These are phyloP conservation scores for Paramecium caudatum DNA, from an alignment of 73 alveolate genomes.

Conservation along the genomic window DNA sequence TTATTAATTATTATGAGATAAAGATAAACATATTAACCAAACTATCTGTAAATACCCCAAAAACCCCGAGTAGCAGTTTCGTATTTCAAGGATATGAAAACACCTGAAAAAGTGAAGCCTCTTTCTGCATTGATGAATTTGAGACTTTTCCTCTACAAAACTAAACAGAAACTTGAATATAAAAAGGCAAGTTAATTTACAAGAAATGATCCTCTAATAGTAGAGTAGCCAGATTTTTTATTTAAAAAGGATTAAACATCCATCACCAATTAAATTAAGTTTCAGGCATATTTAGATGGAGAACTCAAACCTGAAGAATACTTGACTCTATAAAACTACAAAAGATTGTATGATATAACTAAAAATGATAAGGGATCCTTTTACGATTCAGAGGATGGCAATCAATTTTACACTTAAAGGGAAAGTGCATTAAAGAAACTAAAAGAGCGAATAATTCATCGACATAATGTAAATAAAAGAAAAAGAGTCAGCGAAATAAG, in stretches of 20 bases:
- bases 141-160: slow-evolving; percentile 37
- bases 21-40: slow-evolving; percentile 16
- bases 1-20: not conserved
- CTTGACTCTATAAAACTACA: slow-evolving; percentile 9
- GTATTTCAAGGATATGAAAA: not conserved
- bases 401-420: not conserved
- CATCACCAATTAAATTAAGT: not conserved
- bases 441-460: slow-evolving; percentile 53
- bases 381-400: not conserved
- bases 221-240: slow-evolving; percentile 17
- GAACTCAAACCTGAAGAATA: slow-evolving; percentile 38
- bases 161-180: slow-evolving; percentile 33
- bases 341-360: not conserved
- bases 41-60: not conserved
- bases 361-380: slow-evolving; percentile 37
- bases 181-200: slow-evolving; percentile 12
- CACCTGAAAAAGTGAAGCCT: slow-evolving; percentile 28
- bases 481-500: slow-evolving; percentile 46
- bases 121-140: not conserved
- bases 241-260: not conserved
- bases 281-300: slow-evolving; percentile 63
- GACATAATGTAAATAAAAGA: slow-evolving; percentile 22
- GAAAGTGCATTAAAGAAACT: slow-evolving; percentile 57
- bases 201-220: slow-evolving; percentile 40
- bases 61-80: no score